These are phyloP conservation scores for Kregervanrija delftensis DNA, from an alignment of 805 yeast genomes.

Conservation along the genomic window DNA sequence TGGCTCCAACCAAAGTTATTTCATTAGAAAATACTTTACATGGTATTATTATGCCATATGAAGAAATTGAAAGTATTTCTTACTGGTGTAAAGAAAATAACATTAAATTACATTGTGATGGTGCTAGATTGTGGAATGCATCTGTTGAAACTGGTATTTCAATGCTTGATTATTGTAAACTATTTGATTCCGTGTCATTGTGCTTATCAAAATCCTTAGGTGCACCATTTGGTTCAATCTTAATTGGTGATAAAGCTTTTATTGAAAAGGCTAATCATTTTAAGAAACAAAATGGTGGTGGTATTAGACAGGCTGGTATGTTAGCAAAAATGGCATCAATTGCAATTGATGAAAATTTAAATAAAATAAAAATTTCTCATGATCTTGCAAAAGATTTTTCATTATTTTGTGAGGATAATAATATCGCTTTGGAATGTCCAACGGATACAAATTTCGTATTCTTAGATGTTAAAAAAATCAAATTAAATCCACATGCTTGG, in stretches of 20 bases:
- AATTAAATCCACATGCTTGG: conserved; percentile 44
- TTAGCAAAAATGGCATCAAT: conserved; percentile 73
- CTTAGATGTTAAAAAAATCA: conserved; percentile 47
- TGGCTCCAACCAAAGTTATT: conserved; percentile 80
- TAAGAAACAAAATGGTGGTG: conserved; percentile 91
- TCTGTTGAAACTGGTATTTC: conserved; percentile 64
- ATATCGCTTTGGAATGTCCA: conserved; percentile 62
- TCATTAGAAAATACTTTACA: conserved; percentile 85
- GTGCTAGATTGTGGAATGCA: conserved; percentile 96
- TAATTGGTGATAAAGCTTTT: conserved; percentile 58
- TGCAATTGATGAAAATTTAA: conserved; percentile 70
- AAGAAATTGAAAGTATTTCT: conserved; percentile 66
- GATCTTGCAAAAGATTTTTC: conserved; percentile 44
- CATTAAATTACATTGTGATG: conserved; percentile 75
- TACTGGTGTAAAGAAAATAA: conserved; percentile 57
- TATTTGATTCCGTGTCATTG: conserved; percentile 83
- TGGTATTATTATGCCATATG: conserved; percentile 75
- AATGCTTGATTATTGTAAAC: conserved; percentile 60
- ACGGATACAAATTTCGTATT: conserved; percentile 82
- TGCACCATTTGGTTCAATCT: conserved; percentile 87
- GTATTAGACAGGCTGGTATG: conserved; percentile 83
- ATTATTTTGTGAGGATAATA: conserved; percentile 43
- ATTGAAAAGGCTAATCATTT: conserved; percentile 74
- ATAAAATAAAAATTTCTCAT: conserved; percentile 45
- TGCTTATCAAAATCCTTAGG: conserved; percentile 88